A percentile compares a stretch with the other conserved stretches of the same genome.
phyloP scores from a whole-genome alignment of 257 asterid species.

The Solanum chmielewskii region DNA sequence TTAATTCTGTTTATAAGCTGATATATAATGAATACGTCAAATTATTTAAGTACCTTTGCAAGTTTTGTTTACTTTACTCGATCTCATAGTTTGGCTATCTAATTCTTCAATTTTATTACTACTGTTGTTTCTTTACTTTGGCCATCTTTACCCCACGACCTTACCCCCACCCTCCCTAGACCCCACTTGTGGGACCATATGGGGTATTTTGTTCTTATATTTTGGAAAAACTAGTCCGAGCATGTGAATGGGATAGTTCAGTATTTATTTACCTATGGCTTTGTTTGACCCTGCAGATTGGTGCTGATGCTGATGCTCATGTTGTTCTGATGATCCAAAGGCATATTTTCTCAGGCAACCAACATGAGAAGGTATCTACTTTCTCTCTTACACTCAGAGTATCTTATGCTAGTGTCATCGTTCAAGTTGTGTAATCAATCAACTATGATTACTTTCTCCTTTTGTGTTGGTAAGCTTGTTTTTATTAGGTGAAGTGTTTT shows the following conservation, averaged over 20 bases:
- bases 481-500: background rate
- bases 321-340: conserved; percentile 53
- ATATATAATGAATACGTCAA: background rate
- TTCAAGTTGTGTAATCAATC: background rate
- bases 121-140: background rate
- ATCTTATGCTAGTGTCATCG: background rate
- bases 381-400: background rate
- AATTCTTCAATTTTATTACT: background rate
- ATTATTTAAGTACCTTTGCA: background rate
- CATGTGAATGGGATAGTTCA: background rate
- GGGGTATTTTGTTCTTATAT: background rate
- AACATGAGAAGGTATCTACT: conserved; percentile 60
- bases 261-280: background rate
- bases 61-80: background rate
- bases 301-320: conserved; percentile 39
- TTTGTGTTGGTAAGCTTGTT: background rate
- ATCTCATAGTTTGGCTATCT: background rate
- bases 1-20: background rate
- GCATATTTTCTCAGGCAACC: conserved; percentile 58
- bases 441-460: background rate
- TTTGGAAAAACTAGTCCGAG: background rate
- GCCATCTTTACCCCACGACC: background rate
- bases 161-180: background rate
- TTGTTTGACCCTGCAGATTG: conserved; percentile 29
- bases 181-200: background rate